Base-by-base conservation (phyloP, 1,284 basidiomycete genomes). In the Apiotrichum sp. region DNA sequence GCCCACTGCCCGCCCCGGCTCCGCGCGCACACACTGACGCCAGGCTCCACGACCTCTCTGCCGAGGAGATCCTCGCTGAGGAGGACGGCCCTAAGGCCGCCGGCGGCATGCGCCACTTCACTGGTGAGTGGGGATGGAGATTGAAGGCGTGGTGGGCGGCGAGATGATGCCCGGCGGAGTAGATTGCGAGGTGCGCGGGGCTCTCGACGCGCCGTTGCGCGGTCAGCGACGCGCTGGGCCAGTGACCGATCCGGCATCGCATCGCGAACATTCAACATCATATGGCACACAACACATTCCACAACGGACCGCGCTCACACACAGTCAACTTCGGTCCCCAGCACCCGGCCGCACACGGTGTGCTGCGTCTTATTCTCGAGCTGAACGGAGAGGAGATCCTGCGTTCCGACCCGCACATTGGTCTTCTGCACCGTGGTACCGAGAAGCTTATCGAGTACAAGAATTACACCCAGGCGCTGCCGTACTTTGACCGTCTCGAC, bases 371-470 rank as follows among this genome's bases (percentile, higher is more conserved):
- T 78, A 98, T 99, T 73, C 81, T 99, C 62, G 95, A 98, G 78
- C 80, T 98, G 68, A 98, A 98, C 73, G 95, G 95, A 63, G 95
- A 99, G 77, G 89, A 93, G 78, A 90, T 95, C 65, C 79, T 93
- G 48, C 85, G 90, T 54, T 84, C 89, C 42, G 91, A 95, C 75
- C 89, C 90, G 32, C 95, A 98, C 71, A 87, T 98, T 68, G 96
- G 95, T 61, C 83, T 99, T 42, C 83, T 99, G 58, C 95, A 98
- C 78, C 86, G 96, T 69, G 95, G 93, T 40, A 98, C 95, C 16
- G 95, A 98, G 77, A 98, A 98, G 78, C 83, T 99, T 55, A 98
- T 98, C 70, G 95, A 98, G 79, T 97, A 95, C 83, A 99, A 99
- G 81, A 98, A 88, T 9, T 98, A 98, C 76, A 91, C 86, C 13